Evolutionary conservation across 495 filamentous ascomycete species (phyloP).

Genomic region (Cercophora scortea): DNA sequence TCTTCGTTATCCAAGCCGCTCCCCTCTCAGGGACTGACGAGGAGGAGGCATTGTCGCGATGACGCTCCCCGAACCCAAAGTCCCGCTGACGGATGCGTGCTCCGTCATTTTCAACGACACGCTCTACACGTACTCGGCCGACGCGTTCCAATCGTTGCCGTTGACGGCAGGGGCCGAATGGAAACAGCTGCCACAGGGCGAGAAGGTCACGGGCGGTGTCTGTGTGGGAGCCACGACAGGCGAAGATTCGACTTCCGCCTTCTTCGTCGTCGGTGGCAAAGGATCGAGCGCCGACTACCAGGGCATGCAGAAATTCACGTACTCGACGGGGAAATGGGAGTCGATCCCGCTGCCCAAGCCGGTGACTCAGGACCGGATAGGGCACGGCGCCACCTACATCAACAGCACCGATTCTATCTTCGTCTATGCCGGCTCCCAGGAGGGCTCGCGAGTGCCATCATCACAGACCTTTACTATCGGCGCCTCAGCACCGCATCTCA

Average conservation of each 20-base stretch:
- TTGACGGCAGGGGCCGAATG: constrained; percentile 64
- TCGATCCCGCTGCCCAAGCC: constrained; percentile 44
- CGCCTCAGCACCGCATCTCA: constrained; percentile 49
- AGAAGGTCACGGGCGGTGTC: constrained; percentile 61
- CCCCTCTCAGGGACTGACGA: neutral
- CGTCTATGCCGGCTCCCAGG: constrained; percentile 69
- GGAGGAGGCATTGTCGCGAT: constrained; percentile 32
- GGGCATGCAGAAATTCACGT: constrained; percentile 81
- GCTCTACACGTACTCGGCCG: constrained; percentile 73
- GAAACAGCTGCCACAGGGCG: constrained; percentile 53
- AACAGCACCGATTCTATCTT: constrained; percentile 63
- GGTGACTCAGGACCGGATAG: constrained; percentile 59
- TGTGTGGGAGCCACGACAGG: constrained; percentile 66
- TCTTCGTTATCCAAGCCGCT: neutral
- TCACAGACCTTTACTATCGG: constrained; percentile 71
- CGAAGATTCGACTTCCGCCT: constrained; percentile 41
- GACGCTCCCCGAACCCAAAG: constrained; percentile 56
- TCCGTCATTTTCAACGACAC: constrained; percentile 75
- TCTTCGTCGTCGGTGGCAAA: constrained; percentile 82
- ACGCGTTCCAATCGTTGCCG: constrained; percentile 66
- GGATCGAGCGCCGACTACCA: constrained; percentile 47
- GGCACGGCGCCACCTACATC: constrained; percentile 73
- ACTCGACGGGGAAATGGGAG: constrained; percentile 69
- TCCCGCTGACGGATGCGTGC: constrained; percentile 66
- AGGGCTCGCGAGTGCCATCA: constrained; percentile 45